Evolutionary conservation across 176 grass and related monocot species (phyloP).

Genomic region (Carex kokanica): DNA sequence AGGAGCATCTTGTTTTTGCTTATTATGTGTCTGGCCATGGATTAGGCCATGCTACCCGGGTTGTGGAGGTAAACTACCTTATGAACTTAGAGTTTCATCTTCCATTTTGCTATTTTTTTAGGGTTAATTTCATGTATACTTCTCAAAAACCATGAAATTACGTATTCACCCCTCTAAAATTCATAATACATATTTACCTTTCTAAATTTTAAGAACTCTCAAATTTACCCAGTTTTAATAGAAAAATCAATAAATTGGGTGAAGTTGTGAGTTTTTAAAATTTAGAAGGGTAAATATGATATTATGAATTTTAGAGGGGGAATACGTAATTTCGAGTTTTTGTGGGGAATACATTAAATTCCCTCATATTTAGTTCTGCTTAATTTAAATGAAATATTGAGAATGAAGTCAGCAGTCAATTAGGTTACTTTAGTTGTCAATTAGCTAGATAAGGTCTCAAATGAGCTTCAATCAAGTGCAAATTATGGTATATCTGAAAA

Average conservation of each 20-base stretch:
- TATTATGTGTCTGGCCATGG: constrained; percentile 95
- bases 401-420: background rate
- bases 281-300: too few relatives aligned
- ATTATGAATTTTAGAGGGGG: too few relatives aligned
- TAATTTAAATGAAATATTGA: background rate
- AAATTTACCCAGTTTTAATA: too few relatives aligned
- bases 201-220: too few relatives aligned
- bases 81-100: background rate
- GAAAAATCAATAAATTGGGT: too few relatives aligned
- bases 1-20: constrained; percentile 61
- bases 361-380: background rate
- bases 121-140: too few relatives aligned
- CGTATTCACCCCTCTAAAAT: too few relatives aligned
- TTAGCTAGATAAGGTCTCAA: background rate
- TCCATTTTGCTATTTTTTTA: background rate
- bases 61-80: constrained; percentile 50
- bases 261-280: too few relatives aligned
- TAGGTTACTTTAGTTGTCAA: background rate
- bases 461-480: background rate
- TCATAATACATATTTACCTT: too few relatives aligned
- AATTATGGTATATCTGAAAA: background rate
- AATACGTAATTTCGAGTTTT: too few relatives aligned
- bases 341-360: too few relatives aligned
- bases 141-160: too few relatives aligned
- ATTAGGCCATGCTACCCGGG: constrained; percentile 94